Conservation (phyloP, 495 filamentous ascomycete genomes). For the Aspergillus nanangensis region DNA sequence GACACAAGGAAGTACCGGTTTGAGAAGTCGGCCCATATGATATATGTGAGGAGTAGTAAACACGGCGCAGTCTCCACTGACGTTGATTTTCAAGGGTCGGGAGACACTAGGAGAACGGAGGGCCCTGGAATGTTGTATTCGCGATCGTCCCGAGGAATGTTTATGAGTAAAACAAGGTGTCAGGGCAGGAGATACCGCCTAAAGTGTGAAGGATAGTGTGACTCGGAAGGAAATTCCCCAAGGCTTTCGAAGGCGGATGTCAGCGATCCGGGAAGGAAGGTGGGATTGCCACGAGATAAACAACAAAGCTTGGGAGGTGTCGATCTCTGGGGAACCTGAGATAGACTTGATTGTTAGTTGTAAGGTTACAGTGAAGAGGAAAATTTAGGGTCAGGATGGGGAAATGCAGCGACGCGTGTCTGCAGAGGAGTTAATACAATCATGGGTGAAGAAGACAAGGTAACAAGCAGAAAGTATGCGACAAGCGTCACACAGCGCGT, state of each 20-base stretch:
- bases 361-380: conserved; percentile 4
- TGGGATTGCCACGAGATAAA: background rate
- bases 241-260: background rate
- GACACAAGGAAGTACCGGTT: background rate
- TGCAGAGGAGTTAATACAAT: conserved; percentile 3
- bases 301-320: background rate
- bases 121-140: background rate
- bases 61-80: background rate
- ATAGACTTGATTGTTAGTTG: conserved; percentile 9
- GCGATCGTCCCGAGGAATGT: conserved; percentile 2
- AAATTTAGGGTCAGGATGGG: background rate
- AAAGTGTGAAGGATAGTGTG: conserved; percentile 3
- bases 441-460: background rate
- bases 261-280: background rate
- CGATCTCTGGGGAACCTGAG: too few species aligned
- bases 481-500: background rate
- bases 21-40: background rate
- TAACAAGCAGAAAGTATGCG: background rate
- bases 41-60: background rate
- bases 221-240: background rate
- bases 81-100: background rate
- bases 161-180: background rate
- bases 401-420: conserved; percentile 31
- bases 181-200: background rate
- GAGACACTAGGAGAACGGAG: background rate